Evolutionary conservation across 352 stramenopile species (phyloP), one percentile per base, ranked within the genome.

Genomic region (Globisporangium sylvaticum): DNA sequence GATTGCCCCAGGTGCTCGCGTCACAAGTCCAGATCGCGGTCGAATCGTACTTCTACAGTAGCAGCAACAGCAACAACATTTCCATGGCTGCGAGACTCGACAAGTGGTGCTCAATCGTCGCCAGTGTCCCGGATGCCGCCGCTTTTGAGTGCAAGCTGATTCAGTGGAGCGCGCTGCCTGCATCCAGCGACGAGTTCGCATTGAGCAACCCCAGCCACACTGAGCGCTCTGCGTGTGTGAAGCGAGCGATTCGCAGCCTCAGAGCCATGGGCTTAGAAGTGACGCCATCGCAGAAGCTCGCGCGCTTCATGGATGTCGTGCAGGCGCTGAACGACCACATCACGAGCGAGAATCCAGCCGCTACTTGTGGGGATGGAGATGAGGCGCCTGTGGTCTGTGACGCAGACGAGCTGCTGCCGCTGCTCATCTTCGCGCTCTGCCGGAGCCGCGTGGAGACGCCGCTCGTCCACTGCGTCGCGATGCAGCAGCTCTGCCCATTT

Each of bases 381-480:
- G 8, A 10, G 7, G 10, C 31, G 29, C 29, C 53, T 42, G n/a
- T 39, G 20, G 29, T 79, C 3, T 65, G 66, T 15, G 65, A 66
- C 10, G 76, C 76, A 9, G 74, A 84, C 62, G 67, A 76, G 22
- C 72, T 84, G 29, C 56, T 84, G 22, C 76, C 76, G 24, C 54
- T 84, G 42, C 70, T 84, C 24, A 84, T 84, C 67, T 78, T 77
- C 32, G 69, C 67, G 27, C 58, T 84, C 29, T 71, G 67, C 59
- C 65, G 67, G 20, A 74, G 66, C 61, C 44, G 68, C 25, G 9
- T 84, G 5, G 24, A 29, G 1, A 53, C 68, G n/a, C 69, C 74
- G 27, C 70, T 73, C 9, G 37, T 58, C 2, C 65, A 76, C 32
- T 73, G 71, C 57, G 69, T 69, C 20, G 39, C 56, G 29, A 64